A percentile compares a stretch with the other conserved stretches of the same genome.
Conservation (phyloP, 352 stramenopile species). For the Thalassiosira exigua region DNA sequence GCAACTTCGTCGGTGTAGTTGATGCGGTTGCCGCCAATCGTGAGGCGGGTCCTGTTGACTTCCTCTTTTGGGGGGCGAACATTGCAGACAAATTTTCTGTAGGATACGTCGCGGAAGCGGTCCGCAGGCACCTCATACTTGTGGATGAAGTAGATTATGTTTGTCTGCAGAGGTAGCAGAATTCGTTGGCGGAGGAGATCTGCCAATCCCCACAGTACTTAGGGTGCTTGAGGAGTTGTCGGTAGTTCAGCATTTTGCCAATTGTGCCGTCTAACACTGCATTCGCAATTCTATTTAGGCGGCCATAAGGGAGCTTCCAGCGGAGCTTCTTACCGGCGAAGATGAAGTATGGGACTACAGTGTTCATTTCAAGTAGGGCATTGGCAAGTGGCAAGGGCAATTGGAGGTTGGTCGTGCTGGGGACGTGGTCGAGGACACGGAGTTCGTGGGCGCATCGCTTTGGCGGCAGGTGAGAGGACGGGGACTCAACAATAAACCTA, state of each 20-base stretch:
- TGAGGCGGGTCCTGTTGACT: background rate
- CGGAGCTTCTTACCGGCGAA: too few relatives aligned
- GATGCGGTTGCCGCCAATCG: constrained; percentile 22
- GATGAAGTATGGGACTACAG: too few relatives aligned
- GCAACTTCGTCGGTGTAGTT: constrained; percentile 35
- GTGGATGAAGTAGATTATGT: constrained; percentile 48
- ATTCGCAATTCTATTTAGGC: too few relatives aligned
- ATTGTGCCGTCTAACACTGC: constrained; percentile 36
- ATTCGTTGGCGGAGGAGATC: constrained; percentile 43
- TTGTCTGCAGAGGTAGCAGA: constrained; percentile 38
- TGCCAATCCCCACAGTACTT: constrained; percentile 32
- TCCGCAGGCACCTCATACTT: constrained; percentile 28
- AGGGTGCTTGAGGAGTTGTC: constrained; percentile 14
- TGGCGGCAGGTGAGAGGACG: too few relatives aligned
- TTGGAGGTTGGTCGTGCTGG: background rate
- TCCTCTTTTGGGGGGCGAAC: constrained; percentile 13
- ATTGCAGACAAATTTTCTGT: constrained; percentile 30
- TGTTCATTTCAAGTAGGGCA: too few relatives aligned
- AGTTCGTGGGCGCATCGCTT: too few relatives aligned
- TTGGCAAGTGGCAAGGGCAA: too few relatives aligned
- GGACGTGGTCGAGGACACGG: too few relatives aligned
- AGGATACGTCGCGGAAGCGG: constrained; percentile 21
- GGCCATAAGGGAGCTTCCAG: background rate
- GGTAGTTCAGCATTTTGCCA: constrained; percentile 44
- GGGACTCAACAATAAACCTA: too few relatives aligned